Evolutionary conservation across 257 asterid genomes (phyloP).

Genomic region (Henckelia pumila): DNA sequence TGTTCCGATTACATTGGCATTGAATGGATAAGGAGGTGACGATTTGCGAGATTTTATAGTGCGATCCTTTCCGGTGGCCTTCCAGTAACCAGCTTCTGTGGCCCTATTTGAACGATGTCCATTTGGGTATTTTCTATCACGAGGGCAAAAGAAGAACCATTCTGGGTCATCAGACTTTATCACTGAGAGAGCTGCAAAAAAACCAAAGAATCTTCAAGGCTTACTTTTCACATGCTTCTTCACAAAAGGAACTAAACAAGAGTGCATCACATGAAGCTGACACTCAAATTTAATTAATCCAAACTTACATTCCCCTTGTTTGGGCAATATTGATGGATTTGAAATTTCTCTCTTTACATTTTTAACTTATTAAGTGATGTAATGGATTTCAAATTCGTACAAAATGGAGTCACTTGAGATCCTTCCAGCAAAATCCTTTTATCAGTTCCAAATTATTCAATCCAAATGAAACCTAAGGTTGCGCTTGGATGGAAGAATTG

Average conservation of each 20-base stretch:
- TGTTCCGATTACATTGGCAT: constrained; percentile 56
- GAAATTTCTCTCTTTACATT: no score
- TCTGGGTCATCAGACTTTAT: constrained; percentile 74
- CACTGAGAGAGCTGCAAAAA: constrained; percentile 61
- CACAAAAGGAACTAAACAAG: constrained; percentile 4
- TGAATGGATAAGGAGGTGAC: constrained; percentile 34
- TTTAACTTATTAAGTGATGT: no score
- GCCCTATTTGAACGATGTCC: constrained; percentile 80
- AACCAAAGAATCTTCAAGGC: constrained; percentile 12
- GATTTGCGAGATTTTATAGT: constrained; percentile 57
- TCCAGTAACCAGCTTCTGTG: constrained; percentile 82
- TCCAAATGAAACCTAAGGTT: no score
- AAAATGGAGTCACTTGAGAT: no score
- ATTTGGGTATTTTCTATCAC: constrained; percentile 70
- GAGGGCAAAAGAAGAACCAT: constrained; percentile 81
- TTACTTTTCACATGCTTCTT: constrained; percentile 8
- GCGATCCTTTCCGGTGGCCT: constrained; percentile 88
- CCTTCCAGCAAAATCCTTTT: no score
- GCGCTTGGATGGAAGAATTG: no score
- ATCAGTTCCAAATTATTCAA: no score
- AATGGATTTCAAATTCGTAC: no score
- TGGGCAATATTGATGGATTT: no score
- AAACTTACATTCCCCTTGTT: neutral
- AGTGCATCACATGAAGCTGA: neutral
- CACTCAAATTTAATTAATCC: constrained; percentile 12